Evolutionary conservation across 495 filamentous ascomycete species (phyloP).

Genomic region (Lichina pygmaea): DNA sequence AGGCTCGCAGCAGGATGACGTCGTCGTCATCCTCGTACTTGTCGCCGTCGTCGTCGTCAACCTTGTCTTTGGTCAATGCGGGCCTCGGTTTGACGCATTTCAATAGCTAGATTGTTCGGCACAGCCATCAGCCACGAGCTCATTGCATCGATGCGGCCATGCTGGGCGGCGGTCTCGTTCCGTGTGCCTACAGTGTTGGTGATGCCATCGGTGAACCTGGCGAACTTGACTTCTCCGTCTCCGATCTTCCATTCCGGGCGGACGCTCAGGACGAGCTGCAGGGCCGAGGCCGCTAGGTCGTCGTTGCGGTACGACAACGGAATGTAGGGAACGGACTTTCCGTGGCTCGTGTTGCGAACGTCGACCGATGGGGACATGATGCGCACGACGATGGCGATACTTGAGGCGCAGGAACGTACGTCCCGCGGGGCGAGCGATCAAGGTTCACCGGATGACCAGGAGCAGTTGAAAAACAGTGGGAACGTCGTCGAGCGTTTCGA

Average conservation of each 20-base stretch:
- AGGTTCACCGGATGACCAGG: too few species aligned
- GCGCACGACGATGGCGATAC: too few species aligned
- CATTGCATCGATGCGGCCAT: too few species aligned
- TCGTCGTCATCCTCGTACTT: conserved; percentile 44
- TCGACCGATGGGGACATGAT: too few species aligned
- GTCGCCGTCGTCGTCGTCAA: conserved; percentile 34
- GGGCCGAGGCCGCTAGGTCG: conserved; percentile 49
- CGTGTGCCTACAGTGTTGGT: conserved; percentile 53
- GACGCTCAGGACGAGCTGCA: conserved; percentile 51
- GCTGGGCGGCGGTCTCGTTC: background rate
- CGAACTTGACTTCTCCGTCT: conserved; percentile 58
- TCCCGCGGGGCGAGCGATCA: too few species aligned
- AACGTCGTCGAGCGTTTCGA: too few species aligned
- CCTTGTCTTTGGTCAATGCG: conserved; percentile 45
- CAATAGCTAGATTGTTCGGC: conserved; percentile 22
- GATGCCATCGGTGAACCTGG: conserved; percentile 88
- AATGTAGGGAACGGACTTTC: conserved; percentile 20
- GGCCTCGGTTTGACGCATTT: conserved; percentile 67
- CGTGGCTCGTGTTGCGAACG: background rate
- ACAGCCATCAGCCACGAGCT: too few species aligned
- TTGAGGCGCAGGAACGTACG: too few species aligned
- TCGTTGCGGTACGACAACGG: conserved; percentile 48
- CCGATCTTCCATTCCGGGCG: conserved; percentile 58
- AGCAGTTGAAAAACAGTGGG: too few species aligned
- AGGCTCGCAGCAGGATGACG: conserved; percentile 75